Evolutionary conservation across 768 basidiomycete species (phyloP).

Genomic region (Lyophyllum shimeji): DNA sequence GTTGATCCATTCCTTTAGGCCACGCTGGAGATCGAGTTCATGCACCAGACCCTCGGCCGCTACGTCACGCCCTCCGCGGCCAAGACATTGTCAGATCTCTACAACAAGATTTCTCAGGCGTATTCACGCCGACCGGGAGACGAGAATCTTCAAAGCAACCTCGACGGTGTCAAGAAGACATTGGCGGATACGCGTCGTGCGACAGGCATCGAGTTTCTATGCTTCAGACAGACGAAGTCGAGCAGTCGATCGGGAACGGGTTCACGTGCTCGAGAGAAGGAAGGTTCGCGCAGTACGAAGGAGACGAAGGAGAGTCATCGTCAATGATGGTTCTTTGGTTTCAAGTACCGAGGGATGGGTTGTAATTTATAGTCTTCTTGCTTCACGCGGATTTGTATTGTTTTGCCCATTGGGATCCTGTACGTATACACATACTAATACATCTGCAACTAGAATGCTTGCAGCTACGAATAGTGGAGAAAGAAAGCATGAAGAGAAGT

Average conservation of each 20-base stretch:
- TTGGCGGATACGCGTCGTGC: constrained; percentile 84
- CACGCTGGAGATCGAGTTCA: constrained; percentile 97
- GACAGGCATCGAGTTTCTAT: constrained; percentile 93
- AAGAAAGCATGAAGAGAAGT: background rate
- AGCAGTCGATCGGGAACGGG: constrained; percentile 21
- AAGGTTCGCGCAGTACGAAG: constrained; percentile 15
- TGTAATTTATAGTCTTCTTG: background rate
- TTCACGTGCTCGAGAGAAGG: constrained; percentile 21
- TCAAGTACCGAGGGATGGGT: background rate
- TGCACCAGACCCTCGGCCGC: constrained; percentile 92
- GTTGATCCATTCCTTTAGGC: constrained; percentile 52
- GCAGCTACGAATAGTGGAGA: background rate
- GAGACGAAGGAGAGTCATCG: constrained; percentile 15
- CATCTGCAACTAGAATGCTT: background rate
- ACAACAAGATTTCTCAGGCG: constrained; percentile 91
- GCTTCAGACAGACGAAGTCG: constrained; percentile 79
- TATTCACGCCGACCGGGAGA: constrained; percentile 85
- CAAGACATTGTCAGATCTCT: constrained; percentile 85
- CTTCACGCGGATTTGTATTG: background rate
- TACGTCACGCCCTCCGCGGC: constrained; percentile 84
- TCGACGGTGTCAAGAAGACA: constrained; percentile 91
- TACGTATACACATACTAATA: background rate
- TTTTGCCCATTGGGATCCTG: background rate
- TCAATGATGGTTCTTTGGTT: background rate
- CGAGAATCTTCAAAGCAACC: constrained; percentile 80